Evolutionary conservation across 192 early-diverging fungal genomes (phyloP).

Genomic region (Chytriomyces confervae): DNA sequence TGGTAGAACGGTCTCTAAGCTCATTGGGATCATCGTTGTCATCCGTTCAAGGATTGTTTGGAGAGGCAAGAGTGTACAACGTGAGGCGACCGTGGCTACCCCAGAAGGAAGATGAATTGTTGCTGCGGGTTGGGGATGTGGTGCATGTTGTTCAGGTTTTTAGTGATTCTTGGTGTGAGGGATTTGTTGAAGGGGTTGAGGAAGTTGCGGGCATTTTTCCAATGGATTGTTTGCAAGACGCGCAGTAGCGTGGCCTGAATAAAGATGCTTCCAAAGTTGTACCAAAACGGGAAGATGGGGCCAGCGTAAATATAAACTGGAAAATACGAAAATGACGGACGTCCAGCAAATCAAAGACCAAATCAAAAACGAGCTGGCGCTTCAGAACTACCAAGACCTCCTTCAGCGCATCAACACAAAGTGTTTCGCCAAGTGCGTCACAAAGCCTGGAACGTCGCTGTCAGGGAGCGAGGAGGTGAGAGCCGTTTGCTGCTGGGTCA

Average conservation of each 20-base stretch:
- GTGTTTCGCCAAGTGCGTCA: constrained; percentile 84
- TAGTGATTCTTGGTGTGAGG: constrained; percentile 48
- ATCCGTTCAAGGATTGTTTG: no score
- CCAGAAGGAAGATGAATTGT: constrained; percentile 43
- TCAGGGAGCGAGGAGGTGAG: constrained; percentile 72
- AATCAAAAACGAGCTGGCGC: constrained; percentile 75
- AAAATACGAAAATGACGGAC: neutral
- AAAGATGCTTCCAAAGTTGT: no score
- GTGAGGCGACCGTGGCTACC: constrained; percentile 35
- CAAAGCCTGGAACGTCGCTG: constrained; percentile 74
- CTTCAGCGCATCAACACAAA: constrained; percentile 84
- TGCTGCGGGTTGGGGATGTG: constrained; percentile 30
- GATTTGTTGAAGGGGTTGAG: constrained; percentile 23
- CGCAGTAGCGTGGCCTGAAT: neutral
- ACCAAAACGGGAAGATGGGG: neutral
- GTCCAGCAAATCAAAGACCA: constrained; percentile 80
- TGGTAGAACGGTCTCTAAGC: no score
- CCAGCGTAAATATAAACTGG: neutral
- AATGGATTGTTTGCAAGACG: constrained; percentile 31
- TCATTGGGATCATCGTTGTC: no score
- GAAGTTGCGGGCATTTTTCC: constrained; percentile 43
- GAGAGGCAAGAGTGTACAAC: neutral
- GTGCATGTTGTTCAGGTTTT: constrained; percentile 47
- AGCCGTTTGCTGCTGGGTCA: neutral
- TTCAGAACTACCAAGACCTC: constrained; percentile 65